phyloP scores from a whole-genome alignment of 345 rosid species.

The Hypericum perforatum region DNA sequence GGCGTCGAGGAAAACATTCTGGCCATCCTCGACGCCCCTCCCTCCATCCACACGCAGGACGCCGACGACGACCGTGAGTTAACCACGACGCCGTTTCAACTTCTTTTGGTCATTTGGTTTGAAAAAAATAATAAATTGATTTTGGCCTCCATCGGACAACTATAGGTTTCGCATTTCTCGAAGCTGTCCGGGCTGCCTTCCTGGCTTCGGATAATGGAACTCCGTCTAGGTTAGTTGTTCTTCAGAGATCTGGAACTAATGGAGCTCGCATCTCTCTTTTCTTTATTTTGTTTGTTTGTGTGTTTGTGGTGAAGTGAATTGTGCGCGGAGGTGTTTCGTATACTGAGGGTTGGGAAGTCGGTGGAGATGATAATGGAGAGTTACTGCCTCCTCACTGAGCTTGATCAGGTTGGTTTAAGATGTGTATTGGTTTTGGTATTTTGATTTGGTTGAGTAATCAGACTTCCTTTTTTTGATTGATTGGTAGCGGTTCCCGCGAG shows the following conservation, averaged over 20 bases:
- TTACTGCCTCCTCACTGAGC: conserved; percentile 54
- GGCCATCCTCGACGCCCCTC: background rate
- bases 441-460: background rate
- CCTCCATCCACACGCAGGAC: background rate
- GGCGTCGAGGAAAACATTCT: conserved; percentile 1
- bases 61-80: background rate
- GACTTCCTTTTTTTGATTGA: background rate
- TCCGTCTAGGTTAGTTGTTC: background rate
- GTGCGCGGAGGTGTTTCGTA: conserved; percentile 56
- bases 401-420: conserved; percentile 38
- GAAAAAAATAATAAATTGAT: background rate
- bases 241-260: background rate
- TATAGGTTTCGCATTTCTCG: background rate
- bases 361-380: conserved; percentile 62
- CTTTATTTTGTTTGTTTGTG: background rate
- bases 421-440: conserved; percentile 4
- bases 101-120: background rate
- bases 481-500: conserved; percentile 44
- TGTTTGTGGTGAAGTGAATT: conserved; percentile 42
- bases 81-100: background rate
- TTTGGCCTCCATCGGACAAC: background rate
- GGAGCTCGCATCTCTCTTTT: background rate
- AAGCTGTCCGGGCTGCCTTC: background rate
- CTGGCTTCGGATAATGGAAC: background rate
- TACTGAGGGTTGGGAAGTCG: conserved; percentile 47